Evolutionary conservation across 2,329 filamentous ascomycete genomes (phyloP), one percentile per base, ranked within the genome.

Genomic region (Beauveria caledonica): DNA sequence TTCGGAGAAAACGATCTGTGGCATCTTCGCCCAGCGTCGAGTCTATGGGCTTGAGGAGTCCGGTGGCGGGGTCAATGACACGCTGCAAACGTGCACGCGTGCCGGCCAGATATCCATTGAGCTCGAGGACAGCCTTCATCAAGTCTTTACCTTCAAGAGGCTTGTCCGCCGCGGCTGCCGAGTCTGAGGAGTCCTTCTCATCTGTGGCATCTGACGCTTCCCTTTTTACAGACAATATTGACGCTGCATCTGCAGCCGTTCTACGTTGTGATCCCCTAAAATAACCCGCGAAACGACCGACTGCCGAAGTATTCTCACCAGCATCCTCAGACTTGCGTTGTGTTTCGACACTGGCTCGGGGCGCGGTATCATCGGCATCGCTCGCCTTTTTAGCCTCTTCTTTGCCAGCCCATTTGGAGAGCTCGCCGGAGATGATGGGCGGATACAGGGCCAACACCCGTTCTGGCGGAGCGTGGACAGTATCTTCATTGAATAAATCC

Each of bases 401-500:
- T 39, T 78, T 79, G 6, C 70, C 68, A 1, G 68, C 62, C 65
- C 86, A 77, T 1, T 78, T 81, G 0, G 91, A 92, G 2, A 96
- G 74, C 25, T 90, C 85, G 0, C 94, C 94, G 1, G 93, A 89
- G 65, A 99, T 95, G 9, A 86, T 80, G 62, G 80, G 86, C 2
- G 94, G 94, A 66, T 92, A 99, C 10, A 97, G 75, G 45, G 84
- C 85, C 63, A 99, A 86, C 3, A 97, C 94, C 55, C 90, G 82
- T 70, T 95, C 91, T 0, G 94, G 93, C 0, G 94, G 90, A 0
- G 94, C 92, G 66, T 90, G 86, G 2, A 97, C 91, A 58, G 94
- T 88, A 3, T 90, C 90, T 66, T 85, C 83, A 58, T 85, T 86
- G 74, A 97, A 97, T 2, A 99, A 76, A 66, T 97, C 92, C 76